Evolutionary conservation across 176 grass and related monocot genomes (phyloP), one percentile per base, ranked within the genome.

Genomic region (Avena atlantica): DNA sequence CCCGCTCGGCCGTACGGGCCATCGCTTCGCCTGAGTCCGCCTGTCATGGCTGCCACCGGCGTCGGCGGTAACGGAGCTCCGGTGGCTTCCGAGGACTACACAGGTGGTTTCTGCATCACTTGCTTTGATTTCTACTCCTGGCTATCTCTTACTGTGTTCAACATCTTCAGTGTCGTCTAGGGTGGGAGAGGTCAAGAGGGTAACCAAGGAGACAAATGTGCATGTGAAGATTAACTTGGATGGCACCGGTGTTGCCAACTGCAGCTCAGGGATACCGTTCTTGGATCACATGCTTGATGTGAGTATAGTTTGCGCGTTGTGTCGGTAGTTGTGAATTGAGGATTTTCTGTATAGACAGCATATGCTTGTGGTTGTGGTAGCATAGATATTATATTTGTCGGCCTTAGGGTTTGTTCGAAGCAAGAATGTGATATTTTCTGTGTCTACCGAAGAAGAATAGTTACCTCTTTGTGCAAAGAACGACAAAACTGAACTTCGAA

Each of bases 231-330:
- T 98, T 49, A 91, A 96, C 82, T 85, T 98, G 62, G 93, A 98
- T 80, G 93, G 96, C 68, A 91, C 93, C 47, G 96, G 96, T 20
- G 79, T 92, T 66, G 88, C 93, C 0, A 71, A 89, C 12, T 94
- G 84, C 58, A 90, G 53, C 75, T 94, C 93, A 16, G 90, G 93
- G 73, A 95, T 98, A 84, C 92, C 92, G 8, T 98, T 98, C 85
- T 49, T 95, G 88, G 96, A 98, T 89, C 93, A 98, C 83, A 98
- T 98, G 93, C 84, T 98, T 45, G 96, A 95, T 86, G 96, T 98
- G 61, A 89, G 88, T 83, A 83, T 74, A 20, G 8, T 72, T 78
- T 77, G 4, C 56, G 73, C 19, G 50, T 85, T 2, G 21, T 25
- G 16, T 45, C 21, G 19, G 67, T 40, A 69, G 86, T 76, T 50